Base-by-base conservation (phyloP, 768 basidiomycete genomes). In the Lentinula sp. region DNA sequence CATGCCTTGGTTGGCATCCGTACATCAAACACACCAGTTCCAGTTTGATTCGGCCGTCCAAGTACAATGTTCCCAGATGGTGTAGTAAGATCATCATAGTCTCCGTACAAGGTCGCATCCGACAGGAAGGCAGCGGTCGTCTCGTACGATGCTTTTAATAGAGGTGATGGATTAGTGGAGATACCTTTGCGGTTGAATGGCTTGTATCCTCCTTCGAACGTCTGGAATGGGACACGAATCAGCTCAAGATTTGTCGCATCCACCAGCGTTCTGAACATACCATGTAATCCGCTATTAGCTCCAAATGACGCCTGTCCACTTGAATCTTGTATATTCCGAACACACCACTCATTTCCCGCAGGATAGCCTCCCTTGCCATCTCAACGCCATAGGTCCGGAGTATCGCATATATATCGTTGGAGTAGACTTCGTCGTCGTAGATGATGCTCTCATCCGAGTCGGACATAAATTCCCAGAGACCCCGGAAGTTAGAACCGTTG, bases 211-310 rank as follows among this genome's bases (percentile, higher is more conserved):
- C 97, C 97, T 59, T 98, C 95, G 71, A 94, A 98, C 0, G 97
- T 98, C 96, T 98, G 58, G 21, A 7, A 39, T 18, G 6, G 23
- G 43, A 16, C 57, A 61, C 55, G 21, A 34, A 31, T 32, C 37
- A 32, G 48, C 15, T 31, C 32, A 64, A n/a, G 23, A 16, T 53
- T 21, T 9, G 42, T 42, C n/a, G 2, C 37, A 56, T 50, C 57
- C 37, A 59, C 34, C 52, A 18, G 18, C 42, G 40, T 15, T n/a
- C 53, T 51, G 35, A 59, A 69, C 88, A 66, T 69, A 96, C 96
- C 97, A 99, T 99, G 72, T 98, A 99, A 73, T 99, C 97, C 13
- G 97, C 97, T 71, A 99, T 97, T 64, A 99, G 80, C 67, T 96
- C 94, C 52, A 98, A 79, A 77, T 99, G 97, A 51, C 97, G 85